Evolutionary conservation across 495 filamentous ascomycete genomes (phyloP).

Genomic region (Aspergillus nidulans): DNA sequence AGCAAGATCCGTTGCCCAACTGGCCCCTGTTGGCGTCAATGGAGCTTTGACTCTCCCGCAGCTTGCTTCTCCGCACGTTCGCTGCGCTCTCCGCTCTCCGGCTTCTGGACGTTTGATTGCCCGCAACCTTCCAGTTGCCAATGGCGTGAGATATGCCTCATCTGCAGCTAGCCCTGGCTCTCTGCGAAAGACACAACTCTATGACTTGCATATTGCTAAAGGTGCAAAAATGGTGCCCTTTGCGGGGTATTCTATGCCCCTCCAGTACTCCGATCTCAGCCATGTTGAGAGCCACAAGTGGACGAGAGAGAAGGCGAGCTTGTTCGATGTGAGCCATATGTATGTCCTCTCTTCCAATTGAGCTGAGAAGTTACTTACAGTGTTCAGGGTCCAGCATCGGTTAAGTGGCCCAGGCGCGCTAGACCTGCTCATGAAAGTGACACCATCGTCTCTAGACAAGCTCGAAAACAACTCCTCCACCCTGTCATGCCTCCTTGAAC

Average conservation of each 20-base stretch:
- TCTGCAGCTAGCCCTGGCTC: conserved; percentile 46
- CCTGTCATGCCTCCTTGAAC: conserved; percentile 74
- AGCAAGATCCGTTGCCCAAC: conserved; percentile 24
- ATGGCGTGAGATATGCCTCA: conserved; percentile 53
- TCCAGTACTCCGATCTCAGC: conserved; percentile 73
- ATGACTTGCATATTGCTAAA: conserved; percentile 73
- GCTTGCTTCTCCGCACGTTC: conserved; percentile 27
- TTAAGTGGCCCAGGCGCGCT: conserved; percentile 75
- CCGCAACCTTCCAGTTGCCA: conserved; percentile 14
- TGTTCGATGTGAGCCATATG: conserved; percentile 78
- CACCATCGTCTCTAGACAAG: conserved; percentile 61
- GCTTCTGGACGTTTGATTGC: conserved; percentile 13
- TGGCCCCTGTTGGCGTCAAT: conserved; percentile 34
- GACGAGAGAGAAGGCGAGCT: conserved; percentile 77
- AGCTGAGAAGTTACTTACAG: neutral
- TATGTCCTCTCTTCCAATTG: conserved; percentile 22
- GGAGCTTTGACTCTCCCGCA: conserved; percentile 31
- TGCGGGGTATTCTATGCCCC: conserved; percentile 88
- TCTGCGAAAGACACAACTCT: conserved; percentile 68
- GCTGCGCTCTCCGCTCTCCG: conserved; percentile 26
- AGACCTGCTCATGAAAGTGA: conserved; percentile 72
- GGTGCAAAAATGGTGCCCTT: conserved; percentile 97
- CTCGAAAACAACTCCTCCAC: conserved; percentile 61
- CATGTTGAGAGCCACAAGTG: conserved; percentile 79
- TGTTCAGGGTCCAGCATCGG: conserved; percentile 58